Conservation (phyloP, 345 rosid genomes). For the Hibiscus trionum region DNA sequence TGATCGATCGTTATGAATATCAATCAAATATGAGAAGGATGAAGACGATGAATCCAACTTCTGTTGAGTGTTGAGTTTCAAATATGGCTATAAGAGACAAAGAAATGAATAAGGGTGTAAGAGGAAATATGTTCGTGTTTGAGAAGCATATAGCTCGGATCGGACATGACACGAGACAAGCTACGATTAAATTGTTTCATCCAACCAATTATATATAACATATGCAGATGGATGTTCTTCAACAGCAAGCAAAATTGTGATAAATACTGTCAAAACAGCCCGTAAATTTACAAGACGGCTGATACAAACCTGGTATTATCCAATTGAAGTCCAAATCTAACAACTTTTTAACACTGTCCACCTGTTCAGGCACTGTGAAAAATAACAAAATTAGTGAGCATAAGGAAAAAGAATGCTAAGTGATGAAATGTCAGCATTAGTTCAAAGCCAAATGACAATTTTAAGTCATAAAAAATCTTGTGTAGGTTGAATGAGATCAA, state of each 20-base stretch:
- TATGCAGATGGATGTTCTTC: background rate
- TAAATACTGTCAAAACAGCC: background rate
- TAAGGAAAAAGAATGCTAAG: background rate
- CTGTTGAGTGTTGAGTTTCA: background rate
- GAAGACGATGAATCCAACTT: background rate
- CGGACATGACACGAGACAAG: background rate
- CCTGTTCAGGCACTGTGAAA: constrained; percentile 31
- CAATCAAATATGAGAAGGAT: background rate
- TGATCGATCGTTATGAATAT: background rate
- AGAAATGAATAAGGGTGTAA: background rate
- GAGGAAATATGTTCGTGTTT: background rate
- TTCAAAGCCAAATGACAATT: background rate
- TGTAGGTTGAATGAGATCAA: background rate
- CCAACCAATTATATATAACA: background rate
- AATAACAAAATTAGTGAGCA: background rate
- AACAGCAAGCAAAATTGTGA: background rate
- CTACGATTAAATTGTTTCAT: background rate
- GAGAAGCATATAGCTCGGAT: background rate
- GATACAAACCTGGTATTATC: constrained; percentile 35
- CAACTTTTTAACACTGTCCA: constrained; percentile 26
- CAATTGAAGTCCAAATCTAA: constrained; percentile 29
- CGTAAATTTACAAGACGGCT: background rate
- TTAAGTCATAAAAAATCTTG: background rate
- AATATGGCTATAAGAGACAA: background rate
- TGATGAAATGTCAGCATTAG: too few relatives aligned